phyloP scores from a whole-genome alignment of 495 filamentous ascomycete genomes.

The Xylaria longipes region DNA sequence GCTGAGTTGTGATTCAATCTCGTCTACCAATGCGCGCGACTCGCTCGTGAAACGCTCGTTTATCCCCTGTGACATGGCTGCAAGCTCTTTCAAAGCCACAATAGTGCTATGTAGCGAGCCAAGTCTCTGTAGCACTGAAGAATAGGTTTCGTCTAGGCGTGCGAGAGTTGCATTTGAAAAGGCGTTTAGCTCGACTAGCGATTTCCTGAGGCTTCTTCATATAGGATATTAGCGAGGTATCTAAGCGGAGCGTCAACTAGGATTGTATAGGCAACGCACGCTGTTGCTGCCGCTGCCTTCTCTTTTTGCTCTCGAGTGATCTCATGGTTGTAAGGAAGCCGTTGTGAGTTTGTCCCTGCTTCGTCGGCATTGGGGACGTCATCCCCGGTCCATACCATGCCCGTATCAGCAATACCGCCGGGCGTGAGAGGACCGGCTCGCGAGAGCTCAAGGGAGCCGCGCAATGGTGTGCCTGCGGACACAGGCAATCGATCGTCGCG shows the following conservation, averaged over 20 bases:
- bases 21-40: constrained; percentile 62
- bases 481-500: constrained; percentile 44
- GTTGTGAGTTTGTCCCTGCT: constrained; percentile 19
- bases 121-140: constrained; percentile 80
- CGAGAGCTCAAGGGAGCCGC: constrained; percentile 47
- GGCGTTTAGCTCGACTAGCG: constrained; percentile 49
- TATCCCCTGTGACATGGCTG: constrained; percentile 64
- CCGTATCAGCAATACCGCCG: constrained; percentile 48
- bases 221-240: constrained; percentile 26
- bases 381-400: constrained; percentile 25
- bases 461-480: constrained; percentile 34
- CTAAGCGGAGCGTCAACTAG: not conserved
- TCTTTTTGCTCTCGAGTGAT: constrained; percentile 50
- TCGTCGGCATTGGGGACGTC: constrained; percentile 34
- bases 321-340: constrained; percentile 41
- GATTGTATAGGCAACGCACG: constrained; percentile 38
- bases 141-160: constrained; percentile 86
- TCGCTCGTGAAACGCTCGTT: constrained; percentile 68
- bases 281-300: constrained; percentile 45
- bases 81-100: constrained; percentile 70
- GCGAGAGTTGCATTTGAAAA: constrained; percentile 66
- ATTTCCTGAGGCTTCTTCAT: constrained; percentile 49
- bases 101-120: constrained; percentile 72
- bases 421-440: constrained; percentile 53
- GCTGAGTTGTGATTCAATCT: constrained; percentile 69